Evolutionary conservation across 2,329 filamentous ascomycete species (phyloP), one percentile per base, ranked within the genome.

Genomic region (Curvularia sp.): DNA sequence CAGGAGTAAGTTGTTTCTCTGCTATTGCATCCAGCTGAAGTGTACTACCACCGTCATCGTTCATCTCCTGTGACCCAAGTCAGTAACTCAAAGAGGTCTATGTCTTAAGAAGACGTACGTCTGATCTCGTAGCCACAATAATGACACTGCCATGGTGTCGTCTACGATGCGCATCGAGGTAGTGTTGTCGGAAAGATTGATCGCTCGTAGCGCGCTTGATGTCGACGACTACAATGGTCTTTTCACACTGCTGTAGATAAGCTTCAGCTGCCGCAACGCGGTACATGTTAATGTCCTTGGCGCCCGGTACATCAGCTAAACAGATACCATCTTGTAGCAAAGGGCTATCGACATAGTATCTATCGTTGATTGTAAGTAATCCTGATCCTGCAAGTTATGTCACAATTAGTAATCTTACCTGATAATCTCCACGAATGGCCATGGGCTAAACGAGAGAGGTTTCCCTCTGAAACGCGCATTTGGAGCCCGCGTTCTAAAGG

Each of bases 361-460:
- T 48, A 5, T 4, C 13, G 5, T 27, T n/a, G 32, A 2, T 25
- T 48, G 18, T 48, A 13, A 32, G 51, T 28, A 13, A n/a, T 4
- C 8, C 30, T 42, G 13, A 2, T 15, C 18, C n/a, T 18, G 12
- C 13, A 7, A 21, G n/a, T n/a, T n/a, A n/a, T 34, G 32, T 34
- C 1, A 34, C 32, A n/a, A 4, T 34, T 34, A 15, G 2, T 5
- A n/a, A n/a, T 13, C 18, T 34, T 42, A 56, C 49, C 57, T 52
- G 3, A 71, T 54, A 1, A 59, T 27, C 36, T 57, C 55, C 7
- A 74, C 68, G 0, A 74, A 50, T 1, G 69, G 69, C 65, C 68
- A 73, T 10, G 66, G 66, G 1, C 53, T 64, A 50, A 54, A 71
- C 3, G 43, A 12, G 0, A 70, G 56, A 9, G 39, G 18, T 3